Evolutionary conservation across 2,329 filamentous ascomycete genomes (phyloP), one percentile per base, ranked within the genome.

Genomic region (Helotiales sp.): DNA sequence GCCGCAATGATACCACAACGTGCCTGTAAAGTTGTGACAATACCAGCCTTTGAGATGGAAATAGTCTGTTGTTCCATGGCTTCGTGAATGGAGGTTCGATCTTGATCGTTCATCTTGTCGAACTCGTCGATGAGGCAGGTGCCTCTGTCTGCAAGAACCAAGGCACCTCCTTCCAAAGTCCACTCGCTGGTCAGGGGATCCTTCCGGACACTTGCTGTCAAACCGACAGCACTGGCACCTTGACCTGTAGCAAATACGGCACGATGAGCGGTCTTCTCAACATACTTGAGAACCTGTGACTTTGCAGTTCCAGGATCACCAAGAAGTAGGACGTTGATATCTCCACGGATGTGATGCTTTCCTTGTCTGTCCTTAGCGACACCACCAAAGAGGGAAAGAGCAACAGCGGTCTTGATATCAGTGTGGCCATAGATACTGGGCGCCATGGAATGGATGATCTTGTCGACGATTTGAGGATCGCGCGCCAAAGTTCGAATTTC

Each of bases 31-130:
- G 96, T 98, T 0, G 96, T 99, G 50, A 99, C 96, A 69, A 99
- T 99, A 80, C 96, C 96, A 0, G 96, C 96, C 79, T 99, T 99
- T 71, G 93, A 97, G 77, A 99, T 99, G 69, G 95, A 98, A 73
- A 99, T 99, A 1, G 96, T 99, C 81, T 99, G 96, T 80, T 99
- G 96, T 80, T 99, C 96, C 96, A 99, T 99, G 68, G 96, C 96
- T 84, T 99, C 96, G 86, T 99, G 96, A 74, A 99, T 99, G 7
- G 93, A 97, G 0, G 96, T 98, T 71, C 96, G 89, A 79, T 99
- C 96, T 78, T 98, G 93, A 78, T 99, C 96, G 79, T 98, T 98
- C 96, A 99, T 99, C 85, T 99, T 99, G 86, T 99, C 96, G 75
- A 99, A 99, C 80, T 99, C 96, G 75, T 99, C 96, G 70, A 99